Evolutionary conservation across 768 basidiomycete species (phyloP).

Genomic region (Phaffia australis): DNA sequence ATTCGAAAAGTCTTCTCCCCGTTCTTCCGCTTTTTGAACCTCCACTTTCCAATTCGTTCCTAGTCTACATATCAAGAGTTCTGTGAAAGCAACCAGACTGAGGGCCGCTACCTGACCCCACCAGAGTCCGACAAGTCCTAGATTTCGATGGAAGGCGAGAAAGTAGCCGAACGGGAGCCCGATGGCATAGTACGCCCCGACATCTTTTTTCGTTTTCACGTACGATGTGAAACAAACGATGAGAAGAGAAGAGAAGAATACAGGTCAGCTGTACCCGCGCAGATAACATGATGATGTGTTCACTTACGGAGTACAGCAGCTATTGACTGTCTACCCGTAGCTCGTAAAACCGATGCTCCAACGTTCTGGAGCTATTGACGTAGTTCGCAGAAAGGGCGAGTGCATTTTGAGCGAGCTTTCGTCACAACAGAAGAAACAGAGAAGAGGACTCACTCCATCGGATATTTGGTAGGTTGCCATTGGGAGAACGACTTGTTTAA

Average conservation of each 20-base stretch:
- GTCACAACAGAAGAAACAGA: not conserved
- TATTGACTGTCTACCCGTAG: slow-evolving; percentile 51
- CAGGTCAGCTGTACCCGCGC: not conserved
- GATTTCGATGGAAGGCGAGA: slow-evolving; percentile 43
- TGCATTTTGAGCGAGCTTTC: not conserved
- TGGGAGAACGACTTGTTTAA: slow-evolving; percentile 47
- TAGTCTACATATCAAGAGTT: slow-evolving; percentile 16
- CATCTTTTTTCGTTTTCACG: slow-evolving; percentile 41
- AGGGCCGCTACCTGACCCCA: slow-evolving; percentile 62
- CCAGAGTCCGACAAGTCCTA: slow-evolving; percentile 48
- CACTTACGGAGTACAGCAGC: slow-evolving; percentile 49
- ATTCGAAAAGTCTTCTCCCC: not conserved
- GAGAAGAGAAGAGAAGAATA: not conserved
- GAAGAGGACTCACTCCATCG: slow-evolving; percentile 38
- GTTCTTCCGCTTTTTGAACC: slow-evolving; percentile 8
- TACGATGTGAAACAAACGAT: too few relatives aligned
- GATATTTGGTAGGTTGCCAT: slow-evolving; percentile 52
- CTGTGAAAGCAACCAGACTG: slow-evolving; percentile 47
- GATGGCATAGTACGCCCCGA: slow-evolving; percentile 53
- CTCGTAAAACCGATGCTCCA: slow-evolving; percentile 19
- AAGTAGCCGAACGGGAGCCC: slow-evolving; percentile 48
- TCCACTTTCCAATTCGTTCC: slow-evolving; percentile 15
- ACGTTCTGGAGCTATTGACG: slow-evolving; percentile 4
- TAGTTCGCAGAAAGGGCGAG: not conserved
- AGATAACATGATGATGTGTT: not conserved